Percentiles rank a stretch among this genome's conserved stretches.
These are phyloP conservation scores for Cladosporium austrohemisphaericum DNA, from an alignment of 2,329 filamentous ascomycete species.

Conservation along the genomic window DNA sequence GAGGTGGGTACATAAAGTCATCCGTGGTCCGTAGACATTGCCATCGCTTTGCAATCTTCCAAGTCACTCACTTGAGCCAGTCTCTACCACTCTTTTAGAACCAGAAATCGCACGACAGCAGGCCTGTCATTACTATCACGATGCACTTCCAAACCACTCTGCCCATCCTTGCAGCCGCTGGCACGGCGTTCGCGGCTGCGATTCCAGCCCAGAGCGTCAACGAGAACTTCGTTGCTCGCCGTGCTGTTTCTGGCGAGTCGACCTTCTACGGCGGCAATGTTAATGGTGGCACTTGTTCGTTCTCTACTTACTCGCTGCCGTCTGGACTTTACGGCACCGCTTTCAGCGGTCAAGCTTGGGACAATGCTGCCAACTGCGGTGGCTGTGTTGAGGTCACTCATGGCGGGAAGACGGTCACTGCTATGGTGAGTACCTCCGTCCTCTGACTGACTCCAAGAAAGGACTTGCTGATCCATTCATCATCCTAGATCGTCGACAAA, in stretches of 20 bases:
- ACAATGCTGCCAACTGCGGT: constrained; percentile 55
- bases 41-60: neutral
- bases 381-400: constrained; percentile 58
- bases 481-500: constrained; percentile 51
- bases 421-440: constrained; percentile 51
- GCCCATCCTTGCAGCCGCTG: neutral
- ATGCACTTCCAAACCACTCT: constrained; percentile 1
- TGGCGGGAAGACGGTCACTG: constrained; percentile 52
- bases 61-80: constrained; percentile 7
- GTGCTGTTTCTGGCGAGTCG: constrained; percentile 22
- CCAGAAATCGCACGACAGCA: neutral
- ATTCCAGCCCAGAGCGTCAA: constrained; percentile 17
- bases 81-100: neutral
- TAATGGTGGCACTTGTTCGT: constrained; percentile 60
- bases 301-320: constrained; percentile 60
- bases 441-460: neutral
- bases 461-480: neutral
- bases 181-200: constrained; percentile 17
- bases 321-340: constrained; percentile 59
- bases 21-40: neutral
- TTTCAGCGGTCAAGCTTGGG: constrained; percentile 57
- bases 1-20: too few species aligned
- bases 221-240: constrained; percentile 19
- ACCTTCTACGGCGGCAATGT: constrained; percentile 35
- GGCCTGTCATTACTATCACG: neutral